Base-by-base conservation (phyloP, 2,329 filamentous ascomycete species). In the Aspergillus sp. region DNA sequence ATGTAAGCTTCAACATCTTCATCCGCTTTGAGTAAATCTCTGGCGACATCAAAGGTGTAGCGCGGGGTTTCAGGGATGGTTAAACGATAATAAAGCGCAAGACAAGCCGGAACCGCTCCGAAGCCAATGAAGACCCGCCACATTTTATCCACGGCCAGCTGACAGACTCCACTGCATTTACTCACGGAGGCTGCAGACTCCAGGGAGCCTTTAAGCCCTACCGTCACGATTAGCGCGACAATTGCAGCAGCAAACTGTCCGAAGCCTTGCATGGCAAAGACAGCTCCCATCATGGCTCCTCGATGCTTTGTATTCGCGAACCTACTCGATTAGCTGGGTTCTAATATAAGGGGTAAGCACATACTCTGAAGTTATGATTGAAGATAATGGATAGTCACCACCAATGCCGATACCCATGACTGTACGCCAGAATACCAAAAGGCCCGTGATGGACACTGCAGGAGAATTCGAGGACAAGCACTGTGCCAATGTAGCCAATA, bases 21-120 rank as follows among this genome's bases (percentile, higher is more conserved):
- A 56, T 86, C 83, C 44, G 86, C 91, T 79, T 91, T 88, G 68
- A 90, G 85, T 41, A 91, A 83, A 70, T 95, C 90, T 47, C 86
- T 87, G 54, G 86, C 84, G 21, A 95, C 85, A 71, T 95, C 91
- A 68, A 95, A 94, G 27, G 91, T 95, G 79, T 95, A 96, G 27
- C 91, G 89, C 55, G 91, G 91, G 36, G 91, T 94, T 78, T 96
- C 91, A 23, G 91, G 91, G 66, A 96, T 94, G 55, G 91, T 95
- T 3, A 95, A 84, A 63, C 91, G 89, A 78, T 91, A 95, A 81
- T 95, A 95, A 17, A 96, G 85, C 19, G 91, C 91, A 64, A 93
- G 87, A 73, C 87, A 90, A 47, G 89, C 91, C 2, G 91, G 91
- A 8, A 95, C 85, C 48, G 89, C 90, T 66, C 91, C 91, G 70